Evolutionary conservation across 441 rosid genomes (phyloP).

Genomic region (Croton laevigatus): DNA sequence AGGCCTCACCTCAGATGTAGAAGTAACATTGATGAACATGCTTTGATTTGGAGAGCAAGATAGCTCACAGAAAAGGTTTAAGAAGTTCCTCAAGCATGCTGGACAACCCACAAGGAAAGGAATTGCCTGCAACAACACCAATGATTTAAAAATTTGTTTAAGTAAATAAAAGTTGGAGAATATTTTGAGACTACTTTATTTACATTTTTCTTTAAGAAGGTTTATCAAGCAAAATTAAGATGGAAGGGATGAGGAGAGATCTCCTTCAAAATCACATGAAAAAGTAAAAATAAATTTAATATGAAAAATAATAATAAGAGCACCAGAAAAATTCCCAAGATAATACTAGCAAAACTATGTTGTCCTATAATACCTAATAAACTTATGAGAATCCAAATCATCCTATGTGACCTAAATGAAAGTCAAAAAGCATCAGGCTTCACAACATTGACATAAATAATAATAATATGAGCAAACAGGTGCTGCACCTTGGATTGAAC

Average conservation of each 20-base stretch:
- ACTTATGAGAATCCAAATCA: background rate
- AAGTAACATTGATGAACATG: slow-evolving; percentile 80
- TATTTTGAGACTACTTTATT: background rate
- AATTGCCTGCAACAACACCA: slow-evolving; percentile 52
- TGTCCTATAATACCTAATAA: background rate
- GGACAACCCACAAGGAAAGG: slow-evolving; percentile 96
- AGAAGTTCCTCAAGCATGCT: slow-evolving; percentile 87
- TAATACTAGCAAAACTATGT: background rate
- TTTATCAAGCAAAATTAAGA: background rate
- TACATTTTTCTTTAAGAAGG: background rate
- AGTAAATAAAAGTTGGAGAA: background rate
- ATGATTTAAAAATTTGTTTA: background rate
- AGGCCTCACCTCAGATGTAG: slow-evolving; percentile 56
- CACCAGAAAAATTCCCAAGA: background rate
- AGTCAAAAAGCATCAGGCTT: background rate
- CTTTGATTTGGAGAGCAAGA: slow-evolving; percentile 93
- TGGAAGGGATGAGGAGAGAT: background rate
- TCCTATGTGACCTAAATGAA: slow-evolving; percentile 3
- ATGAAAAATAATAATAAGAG: background rate
- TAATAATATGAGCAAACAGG: background rate
- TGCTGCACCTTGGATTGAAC: background rate
- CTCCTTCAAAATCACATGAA: background rate
- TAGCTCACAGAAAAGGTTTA: slow-evolving; percentile 89
- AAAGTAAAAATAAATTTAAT: too few species aligned
- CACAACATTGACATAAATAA: background rate